Evolutionary conservation across 495 filamentous ascomycete species (phyloP), one percentile per base, ranked within the genome.

Genomic region (Cercophora sp.): DNA sequence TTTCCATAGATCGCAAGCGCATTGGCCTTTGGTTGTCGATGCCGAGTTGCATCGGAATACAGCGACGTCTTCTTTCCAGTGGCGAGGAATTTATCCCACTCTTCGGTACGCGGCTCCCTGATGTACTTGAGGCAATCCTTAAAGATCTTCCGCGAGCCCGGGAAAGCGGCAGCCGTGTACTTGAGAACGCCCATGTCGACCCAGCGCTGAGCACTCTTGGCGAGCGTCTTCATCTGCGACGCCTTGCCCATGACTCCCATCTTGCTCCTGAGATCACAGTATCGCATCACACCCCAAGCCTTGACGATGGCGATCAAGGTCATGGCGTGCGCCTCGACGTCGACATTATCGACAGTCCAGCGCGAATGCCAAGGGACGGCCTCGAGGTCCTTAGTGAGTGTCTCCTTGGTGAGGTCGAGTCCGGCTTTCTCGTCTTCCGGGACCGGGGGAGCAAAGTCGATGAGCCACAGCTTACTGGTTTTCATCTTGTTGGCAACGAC

Each of bases 61-160:
- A 59, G 59, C 1, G 67, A 66, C 0, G 64, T 66, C 45, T 65
- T 68, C 41, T 68, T 72, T 4, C 70, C 68, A 1, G 64, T 66
- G 5, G 63, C 60, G 8, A 71, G 68, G 45, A 85, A 81, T 50
- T 75, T 71, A 16, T 79, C 72, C 65, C 82, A 73, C 57, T 94
- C 89, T 9, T 79, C 76, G 11, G 78, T 67, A 4, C 77, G 81
- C 11, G 87, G 87, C n/a, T 88, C 85, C 16, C 88, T 79, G 18
- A 91, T 52, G 29, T 88, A 85, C 65, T 85, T 84, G 27, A 94
- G 72, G 54, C 88, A 91, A 55, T 79, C 73, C 40, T 76, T 77
- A 63, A 72, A 78, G 27, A 79, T 61, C 39, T 71, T 75, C 49
- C 66, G 68, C 11, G 64, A 62, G 27, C 65, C 65, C 2, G 69